phyloP scores from a whole-genome alignment of 805 yeast genomes.

The Candida coquimbonensis region DNA sequence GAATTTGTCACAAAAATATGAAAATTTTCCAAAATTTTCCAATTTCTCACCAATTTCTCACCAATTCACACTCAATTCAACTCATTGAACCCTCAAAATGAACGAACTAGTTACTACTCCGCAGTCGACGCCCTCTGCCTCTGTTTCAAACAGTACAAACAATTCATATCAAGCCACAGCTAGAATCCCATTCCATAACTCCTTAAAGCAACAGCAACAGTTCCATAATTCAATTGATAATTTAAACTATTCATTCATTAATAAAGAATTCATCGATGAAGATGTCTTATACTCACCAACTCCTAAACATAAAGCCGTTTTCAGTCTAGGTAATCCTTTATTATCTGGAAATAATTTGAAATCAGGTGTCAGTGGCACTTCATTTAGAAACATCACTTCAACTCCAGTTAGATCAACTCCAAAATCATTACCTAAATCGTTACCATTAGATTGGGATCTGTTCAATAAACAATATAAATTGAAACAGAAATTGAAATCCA shows the following conservation, averaged over 20 bases:
- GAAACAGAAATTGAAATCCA: slow-evolving; percentile 15
- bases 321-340: slow-evolving; percentile 2
- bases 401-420: slow-evolving; percentile 21
- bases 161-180: slow-evolving; percentile 3
- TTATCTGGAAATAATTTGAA: background rate
- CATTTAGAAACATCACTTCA: slow-evolving; percentile 21
- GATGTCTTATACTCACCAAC: slow-evolving; percentile 1
- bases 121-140: slow-evolving; percentile 4
- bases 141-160: slow-evolving; percentile 1
- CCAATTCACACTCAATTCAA: background rate
- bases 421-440: slow-evolving; percentile 20
- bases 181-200: slow-evolving; percentile 6
- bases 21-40: background rate
- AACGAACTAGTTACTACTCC: slow-evolving; percentile 9
- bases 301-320: background rate
- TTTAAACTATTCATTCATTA: slow-evolving; percentile 19
- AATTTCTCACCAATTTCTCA: background rate
- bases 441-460: slow-evolving; percentile 24
- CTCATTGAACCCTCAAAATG: background rate
- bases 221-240: background rate
- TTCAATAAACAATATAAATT: slow-evolving; percentile 22
- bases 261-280: slow-evolving; percentile 19
- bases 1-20: background rate
- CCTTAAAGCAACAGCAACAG: no score
- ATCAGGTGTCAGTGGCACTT: background rate